phyloP scores from a whole-genome alignment of 805 yeast genomes.

The Wickerhamiella azyma region DNA sequence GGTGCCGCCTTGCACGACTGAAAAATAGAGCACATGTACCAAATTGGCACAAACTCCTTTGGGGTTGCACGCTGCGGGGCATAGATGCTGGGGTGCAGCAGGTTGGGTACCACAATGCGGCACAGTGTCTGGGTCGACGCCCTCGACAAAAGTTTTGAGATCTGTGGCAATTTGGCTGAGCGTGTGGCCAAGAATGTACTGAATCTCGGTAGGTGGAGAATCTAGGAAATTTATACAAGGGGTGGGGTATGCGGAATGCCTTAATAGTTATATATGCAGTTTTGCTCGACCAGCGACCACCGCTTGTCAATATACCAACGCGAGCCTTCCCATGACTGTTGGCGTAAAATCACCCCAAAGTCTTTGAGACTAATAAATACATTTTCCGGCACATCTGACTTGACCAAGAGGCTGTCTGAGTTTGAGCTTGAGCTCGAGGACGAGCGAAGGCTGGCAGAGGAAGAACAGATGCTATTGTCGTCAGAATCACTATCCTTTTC shows the following conservation, averaged over 20 bases:
- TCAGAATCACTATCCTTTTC: not conserved
- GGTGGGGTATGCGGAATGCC: no score
- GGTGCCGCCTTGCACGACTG: conserved; percentile 39
- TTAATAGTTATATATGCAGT: conserved; percentile 3
- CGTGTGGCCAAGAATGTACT: not conserved
- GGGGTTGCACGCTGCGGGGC: conserved; percentile 37
- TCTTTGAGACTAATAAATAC: conserved; percentile 3
- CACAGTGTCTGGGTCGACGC: conserved; percentile 30
- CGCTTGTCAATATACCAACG: conserved; percentile 1
- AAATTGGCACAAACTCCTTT: conserved; percentile 40
- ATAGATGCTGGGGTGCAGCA: conserved; percentile 67
- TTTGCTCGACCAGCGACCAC: conserved; percentile 5
- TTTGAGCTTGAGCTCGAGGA: not conserved
- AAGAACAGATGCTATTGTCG: not conserved
- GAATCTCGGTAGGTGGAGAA: conserved; percentile 1
- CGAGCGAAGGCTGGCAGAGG: not conserved
- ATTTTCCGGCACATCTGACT: conserved; percentile 1
- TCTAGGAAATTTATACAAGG: no score
- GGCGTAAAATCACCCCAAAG: not conserved
- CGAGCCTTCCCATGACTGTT: not conserved
- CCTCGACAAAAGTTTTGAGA: not conserved
- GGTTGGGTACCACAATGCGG: conserved; percentile 60
- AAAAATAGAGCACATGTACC: conserved; percentile 45
- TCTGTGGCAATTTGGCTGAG: not conserved
- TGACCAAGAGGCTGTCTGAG: not conserved